Evolutionary conservation across 176 grass and related monocot species (phyloP), one percentile per base, ranked within the genome.

Genomic region (Raddia distichophylla): DNA sequence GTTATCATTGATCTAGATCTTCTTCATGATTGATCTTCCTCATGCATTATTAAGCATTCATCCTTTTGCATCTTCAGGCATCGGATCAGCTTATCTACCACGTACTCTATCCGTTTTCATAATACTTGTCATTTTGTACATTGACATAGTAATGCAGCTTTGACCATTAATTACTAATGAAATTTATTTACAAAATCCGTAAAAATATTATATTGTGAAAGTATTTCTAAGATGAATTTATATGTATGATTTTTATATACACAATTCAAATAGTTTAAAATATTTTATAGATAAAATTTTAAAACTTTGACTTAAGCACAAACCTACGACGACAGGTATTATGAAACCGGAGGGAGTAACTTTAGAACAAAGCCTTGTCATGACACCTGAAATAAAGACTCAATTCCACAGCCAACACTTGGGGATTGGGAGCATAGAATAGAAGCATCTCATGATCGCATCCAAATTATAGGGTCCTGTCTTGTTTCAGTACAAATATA

Each of bases 341-440:
- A 27, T 27, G 27, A 27, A 27, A 27, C 27, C 27, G 27, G 27
- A 27, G 0, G 20, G 49, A 65, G 17, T 17, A 67, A 49, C 33
- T 22, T 33, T 60, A 4, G 35, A 64, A 35, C 61, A 64, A 12
- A 64, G 32, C 27, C 27, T 35, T 78, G 47, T 19, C 61, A 66
- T 66, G 76, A 3, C 46, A 66, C 47, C 37, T 65, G 27, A 78
- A 64, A 66, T 15, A 9, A 66, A 66, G 15, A 62, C 33, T 49
- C 32, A 32, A 53, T 8, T 40, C 76, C 16, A 14, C 48, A 2
- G 37, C 37, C 37, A 40, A 40, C 37, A 40, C 37, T 40, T 40
- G 37, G 37, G 37, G 18, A 15, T 60, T 46, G 7, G 33, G 14
- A 62, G 42, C 2, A 48, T 48, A 3, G 37, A 61, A 47, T 16